Conservation (phyloP, 805 yeast species). For the Millerozyma acaciae region DNA sequence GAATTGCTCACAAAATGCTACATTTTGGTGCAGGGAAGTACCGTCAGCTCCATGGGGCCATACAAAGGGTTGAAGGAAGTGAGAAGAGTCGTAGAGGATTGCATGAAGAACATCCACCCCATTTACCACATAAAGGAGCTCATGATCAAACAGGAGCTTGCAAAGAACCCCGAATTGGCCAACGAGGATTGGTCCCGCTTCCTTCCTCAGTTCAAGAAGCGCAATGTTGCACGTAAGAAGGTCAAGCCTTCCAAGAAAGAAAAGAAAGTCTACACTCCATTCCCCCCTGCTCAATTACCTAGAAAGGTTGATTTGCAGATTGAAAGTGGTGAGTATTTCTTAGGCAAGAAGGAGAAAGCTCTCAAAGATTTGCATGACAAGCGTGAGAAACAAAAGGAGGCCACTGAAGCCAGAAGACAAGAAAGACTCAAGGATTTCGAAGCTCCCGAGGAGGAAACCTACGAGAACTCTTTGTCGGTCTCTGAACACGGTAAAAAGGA, state of each 20-base stretch:
- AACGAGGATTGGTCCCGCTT: slow-evolving; percentile 96
- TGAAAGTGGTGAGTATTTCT: slow-evolving; percentile 97
- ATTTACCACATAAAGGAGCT: slow-evolving; percentile 94
- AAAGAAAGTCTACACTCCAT: slow-evolving; percentile 89
- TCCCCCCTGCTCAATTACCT: slow-evolving; percentile 97
- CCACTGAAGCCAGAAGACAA: slow-evolving; percentile 56
- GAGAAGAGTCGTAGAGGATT: slow-evolving; percentile 93
- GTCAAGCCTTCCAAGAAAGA: slow-evolving; percentile 63
- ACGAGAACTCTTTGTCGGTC: slow-evolving; percentile 38
- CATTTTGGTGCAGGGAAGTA: slow-evolving; percentile 93
- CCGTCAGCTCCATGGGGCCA: slow-evolving; percentile 97
- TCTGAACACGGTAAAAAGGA: slow-evolving; percentile 15
- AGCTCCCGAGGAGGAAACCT: slow-evolving; percentile 77
- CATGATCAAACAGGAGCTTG: slow-evolving; percentile 94
- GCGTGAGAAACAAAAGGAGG: slow-evolving; percentile 72
- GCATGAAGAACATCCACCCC: slow-evolving; percentile 97
- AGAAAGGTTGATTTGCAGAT: slow-evolving; percentile 96
- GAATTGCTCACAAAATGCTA: slow-evolving; percentile 95
- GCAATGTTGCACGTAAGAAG: slow-evolving; percentile 91
- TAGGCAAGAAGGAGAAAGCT: slow-evolving; percentile 81
- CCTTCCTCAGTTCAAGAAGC: slow-evolving; percentile 93
- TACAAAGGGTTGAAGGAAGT: slow-evolving; percentile 88
- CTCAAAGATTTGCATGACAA: slow-evolving; percentile 68
- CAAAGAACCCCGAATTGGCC: slow-evolving; percentile 92
- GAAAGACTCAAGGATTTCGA: slow-evolving; percentile 76